Evolutionary conservation across 192 early-diverging fungal genomes (phyloP), one percentile per base, ranked within the genome.

Genomic region (Pilobolus umbonatus): DNA sequence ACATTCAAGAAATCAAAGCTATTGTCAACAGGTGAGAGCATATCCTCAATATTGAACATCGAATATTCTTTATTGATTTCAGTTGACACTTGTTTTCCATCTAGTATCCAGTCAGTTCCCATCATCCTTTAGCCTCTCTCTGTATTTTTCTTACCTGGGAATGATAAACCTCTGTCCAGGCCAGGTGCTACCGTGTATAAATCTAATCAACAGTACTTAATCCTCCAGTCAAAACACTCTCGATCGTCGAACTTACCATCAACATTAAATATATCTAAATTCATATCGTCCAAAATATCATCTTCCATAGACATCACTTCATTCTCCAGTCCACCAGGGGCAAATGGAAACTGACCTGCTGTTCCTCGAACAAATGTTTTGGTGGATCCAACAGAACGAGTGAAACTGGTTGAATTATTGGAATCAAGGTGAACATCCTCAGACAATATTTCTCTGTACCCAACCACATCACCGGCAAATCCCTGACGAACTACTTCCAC

Each of bases 351-450:
- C 45, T 84, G 79, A 5, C 80, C 74, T 3, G 83, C 80, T 19
- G 70, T 72, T 10, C 92, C 90, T 12, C 83, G 75, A 1, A 91
- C 89, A 60, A 89, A 92, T 59, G 86, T 77, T n/a, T 75, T 56
- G 19, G 71, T 43, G 3, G 63, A 68, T 1, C 77, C 74, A 50
- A 84, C 76, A 12, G 78, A 76, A 17, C 91, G 75, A 1, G 74
- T 64, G 14, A 94, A 77, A n/a, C 84, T 87, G 0, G 87, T 87
- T 19, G 91, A 88, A 56, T 89, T 90, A 34, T 71, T 77, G 14
- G 74, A 71, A 2, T 74, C 75, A 54, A 80, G 45, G 14, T 57
- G 60, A 5, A 61, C 22, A 25, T 67, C 55, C 0, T 50, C 43
- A 4, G 51, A 22, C 12, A 56, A 26, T 5, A 55, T 58, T 58